phyloP scores from a whole-genome alignment of 331 rosid genomes.

The Pyrus hybrid region DNA sequence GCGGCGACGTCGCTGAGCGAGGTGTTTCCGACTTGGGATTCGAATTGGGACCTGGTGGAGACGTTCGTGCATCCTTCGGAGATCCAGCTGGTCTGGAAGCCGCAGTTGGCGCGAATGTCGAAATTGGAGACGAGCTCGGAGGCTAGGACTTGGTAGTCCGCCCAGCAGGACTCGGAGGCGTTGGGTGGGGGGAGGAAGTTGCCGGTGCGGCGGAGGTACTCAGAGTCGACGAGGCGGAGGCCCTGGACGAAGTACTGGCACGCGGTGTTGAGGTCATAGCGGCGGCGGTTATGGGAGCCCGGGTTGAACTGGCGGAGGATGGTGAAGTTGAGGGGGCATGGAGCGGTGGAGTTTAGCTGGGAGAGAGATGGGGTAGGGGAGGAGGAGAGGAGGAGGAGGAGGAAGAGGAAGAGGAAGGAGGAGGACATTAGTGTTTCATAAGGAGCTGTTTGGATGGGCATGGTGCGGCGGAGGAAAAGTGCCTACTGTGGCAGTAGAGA shows the following conservation, averaged over 20 bases:
- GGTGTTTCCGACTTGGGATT: conserved; percentile 16
- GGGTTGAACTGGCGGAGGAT: conserved; percentile 33
- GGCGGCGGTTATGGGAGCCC: conserved; percentile 1
- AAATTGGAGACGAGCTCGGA: conserved; percentile 16
- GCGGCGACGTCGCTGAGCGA: background rate
- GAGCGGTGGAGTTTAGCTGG: conserved; percentile 22
- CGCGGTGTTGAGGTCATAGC: background rate
- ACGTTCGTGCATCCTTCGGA: conserved; percentile 63
- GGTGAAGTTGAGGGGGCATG: conserved; percentile 72
- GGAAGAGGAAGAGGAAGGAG: background rate
- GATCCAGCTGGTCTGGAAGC: conserved; percentile 51
- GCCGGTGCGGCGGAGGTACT: conserved; percentile 37
- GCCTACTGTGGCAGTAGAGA: background rate
- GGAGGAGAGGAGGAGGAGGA: background rate
- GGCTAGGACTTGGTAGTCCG: conserved; percentile 28
- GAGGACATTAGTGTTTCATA: conserved; percentile 12
- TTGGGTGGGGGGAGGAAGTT: conserved; percentile 47
- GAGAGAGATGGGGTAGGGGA: conserved; percentile 4
- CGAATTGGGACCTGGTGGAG: conserved; percentile 46
- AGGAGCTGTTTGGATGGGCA: background rate
- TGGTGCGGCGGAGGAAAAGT: background rate
- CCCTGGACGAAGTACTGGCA: conserved; percentile 46
- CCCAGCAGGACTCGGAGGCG: conserved; percentile 59
- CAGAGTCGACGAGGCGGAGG: conserved; percentile 52
- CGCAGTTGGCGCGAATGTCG: conserved; percentile 53